Base-by-base conservation (phyloP, 768 basidiomycete species). In the Russula ochroleuca region DNA sequence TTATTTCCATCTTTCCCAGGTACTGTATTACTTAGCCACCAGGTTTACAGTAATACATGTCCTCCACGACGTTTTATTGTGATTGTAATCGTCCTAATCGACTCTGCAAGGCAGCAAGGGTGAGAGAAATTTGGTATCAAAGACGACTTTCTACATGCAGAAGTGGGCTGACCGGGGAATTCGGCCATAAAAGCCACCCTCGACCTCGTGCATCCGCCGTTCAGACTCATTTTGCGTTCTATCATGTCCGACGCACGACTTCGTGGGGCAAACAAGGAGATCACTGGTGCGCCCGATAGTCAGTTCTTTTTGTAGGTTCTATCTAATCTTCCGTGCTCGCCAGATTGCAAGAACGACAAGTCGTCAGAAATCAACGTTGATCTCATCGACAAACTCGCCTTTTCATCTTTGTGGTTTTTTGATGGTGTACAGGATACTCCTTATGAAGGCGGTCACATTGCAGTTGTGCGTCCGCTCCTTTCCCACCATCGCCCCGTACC, bases 291-390 rank as follows among this genome's bases (percentile, higher is more conserved):
- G 80, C 67, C 45, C 1, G n/a, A 43, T 31, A 6, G 25, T 28
- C 37, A 8, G 15, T 37, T 41, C 33, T 40, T 45, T n/a, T 48
- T 61, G 38, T 37, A 41, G 25, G 35, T 7, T 49, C 37, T 11
- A 59, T 49, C 38, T 59, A 33, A 50, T 21, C n/a, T 53, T 13
- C 21, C 17, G 23, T 25, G 11, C 10, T 13, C 72, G 3, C 8
- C 33, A 94, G 94, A 96, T 76, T 94, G 92, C 82, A 92, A 94
- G 80, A 94, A 90, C 74, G 95, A 98, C 80, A 93, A 88, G 80
- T 83, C 87, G 19, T 93, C 93, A 28, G 85, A 84, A 62, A 92
- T 98, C 76, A 80, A 75, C 68, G 90, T 98, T 71, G 90, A 93
- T 51, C 86, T 93, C 74, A 77, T 96, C 72, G 92, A 93, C 74